Evolutionary conservation across 2,329 filamentous ascomycete species (phyloP), one percentile per base, ranked within the genome.

Genomic region (Pseudofabraea citricarpa): DNA sequence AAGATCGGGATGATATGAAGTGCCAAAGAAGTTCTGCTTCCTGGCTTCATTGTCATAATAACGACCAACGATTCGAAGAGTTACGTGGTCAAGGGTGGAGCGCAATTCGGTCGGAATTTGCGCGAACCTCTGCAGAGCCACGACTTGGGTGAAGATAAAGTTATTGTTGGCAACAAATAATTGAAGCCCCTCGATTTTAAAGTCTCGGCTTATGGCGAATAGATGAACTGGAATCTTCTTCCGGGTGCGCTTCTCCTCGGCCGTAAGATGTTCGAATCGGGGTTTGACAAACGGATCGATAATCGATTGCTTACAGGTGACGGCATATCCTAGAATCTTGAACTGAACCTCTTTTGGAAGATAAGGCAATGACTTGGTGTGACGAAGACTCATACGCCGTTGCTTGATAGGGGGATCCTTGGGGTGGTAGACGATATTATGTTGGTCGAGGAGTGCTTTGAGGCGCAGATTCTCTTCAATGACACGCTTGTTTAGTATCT

Each of bases 111-210:
- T 45, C 35, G 65, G 60, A 26, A 79, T 58, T 22, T 73, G 70
- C 37, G 65, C 60, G 51, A 80, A 77, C 38, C 69, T 66, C 29
- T 66, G 67, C 5, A 80, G 59, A 3, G 73, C 65, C 27, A 70
- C 64, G 20, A 69, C 69, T n/a, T 65, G 71, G 0, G 76, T 80
- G 59, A 80, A 80, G 19, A 69, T 59, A 50, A 79, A 79, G 0
- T 61, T 59, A 54, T 80, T 80, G 40, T 66, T 71, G 19, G 65
- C 61, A 72, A 76, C 77, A 9, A 80, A 49, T 38, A 70, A 64
- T 15, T 64, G 68, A 12, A 61, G 69, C 26, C 75, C 76, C 52
- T 80, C 76, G 3, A 60, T 50, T 26, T 70, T 54, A 45, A 75
- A 72, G 13, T 70, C 68, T 51, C 61, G 73, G 58, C 71, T 77